A percentile compares a stretch with the other conserved stretches of the same genome.
Conservation (phyloP, 1,284 basidiomycete species). For the Rhodotorula sp. region DNA sequence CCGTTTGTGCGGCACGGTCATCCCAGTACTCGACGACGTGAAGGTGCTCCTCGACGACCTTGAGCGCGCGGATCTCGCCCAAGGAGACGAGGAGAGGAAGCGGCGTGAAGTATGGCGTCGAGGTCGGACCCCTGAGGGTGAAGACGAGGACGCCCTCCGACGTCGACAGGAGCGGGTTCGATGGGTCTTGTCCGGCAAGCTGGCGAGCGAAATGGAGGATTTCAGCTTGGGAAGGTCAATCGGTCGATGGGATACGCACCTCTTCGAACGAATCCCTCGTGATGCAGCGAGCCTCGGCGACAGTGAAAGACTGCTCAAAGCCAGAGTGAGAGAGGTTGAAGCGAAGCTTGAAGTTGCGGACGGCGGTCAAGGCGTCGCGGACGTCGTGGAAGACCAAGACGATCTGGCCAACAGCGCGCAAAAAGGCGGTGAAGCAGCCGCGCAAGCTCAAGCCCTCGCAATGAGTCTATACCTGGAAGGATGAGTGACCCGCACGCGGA, state of each 20-base stretch:
- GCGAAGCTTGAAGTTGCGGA: neutral
- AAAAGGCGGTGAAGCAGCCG: constrained; percentile 13
- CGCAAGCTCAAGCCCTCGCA: constrained; percentile 9
- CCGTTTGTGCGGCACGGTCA: constrained; percentile 22
- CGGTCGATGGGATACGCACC: constrained; percentile 4
- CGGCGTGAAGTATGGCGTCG: constrained; percentile 10
- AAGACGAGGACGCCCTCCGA: constrained; percentile 33
- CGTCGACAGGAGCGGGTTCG: constrained; percentile 19
- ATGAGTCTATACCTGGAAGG: neutral
- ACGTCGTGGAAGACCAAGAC: constrained; percentile 35
- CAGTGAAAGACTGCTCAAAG: neutral
- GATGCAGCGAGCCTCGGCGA: constrained; percentile 12
- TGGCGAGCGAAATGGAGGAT: neutral
- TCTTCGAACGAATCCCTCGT: constrained; percentile 18
- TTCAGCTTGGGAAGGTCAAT: neutral
- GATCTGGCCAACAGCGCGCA: constrained; percentile 17
- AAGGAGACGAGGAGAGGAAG: constrained; percentile 20
- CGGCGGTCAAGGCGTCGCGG: constrained; percentile 14
- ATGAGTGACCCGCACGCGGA: neutral
- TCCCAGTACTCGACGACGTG: constrained; percentile 34
- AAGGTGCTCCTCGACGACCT: constrained; percentile 16
- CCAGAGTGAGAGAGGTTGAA: no score
- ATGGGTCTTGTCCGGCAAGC: constrained; percentile 1
- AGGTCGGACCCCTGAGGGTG: constrained; percentile 8
- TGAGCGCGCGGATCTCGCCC: constrained; percentile 22